Percentiles rank a stretch among this genome's conserved stretches.
Conservation (phyloP, 192 early-diverging fungal genomes). For the Ambispora gerdemannii region DNA sequence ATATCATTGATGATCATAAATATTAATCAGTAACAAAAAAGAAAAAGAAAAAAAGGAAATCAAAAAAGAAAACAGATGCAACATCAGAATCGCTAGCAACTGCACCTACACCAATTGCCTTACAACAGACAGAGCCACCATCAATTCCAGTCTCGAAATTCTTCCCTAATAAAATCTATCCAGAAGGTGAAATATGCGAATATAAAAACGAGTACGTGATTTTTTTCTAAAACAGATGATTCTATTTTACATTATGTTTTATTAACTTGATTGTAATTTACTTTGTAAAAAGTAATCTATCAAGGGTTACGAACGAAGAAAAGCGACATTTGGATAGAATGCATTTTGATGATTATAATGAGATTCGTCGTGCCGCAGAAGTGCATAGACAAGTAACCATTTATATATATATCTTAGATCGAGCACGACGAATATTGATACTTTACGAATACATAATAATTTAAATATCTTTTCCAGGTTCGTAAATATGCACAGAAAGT, state of each 20-base stretch:
- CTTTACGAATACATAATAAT: not conserved
- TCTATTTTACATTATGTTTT: not conserved
- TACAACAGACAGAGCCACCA: slow-evolving; percentile 61
- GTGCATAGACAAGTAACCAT: slow-evolving; percentile 74
- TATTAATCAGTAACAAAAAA: not conserved
- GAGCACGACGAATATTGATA: not conserved
- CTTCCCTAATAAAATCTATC: slow-evolving; percentile 73
- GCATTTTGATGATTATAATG: slow-evolving; percentile 69
- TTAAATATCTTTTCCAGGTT: slow-evolving; percentile 44
- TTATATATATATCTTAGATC: not conserved
- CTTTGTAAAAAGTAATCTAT: slow-evolving; percentile 61
- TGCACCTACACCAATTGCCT: slow-evolving; percentile 34
- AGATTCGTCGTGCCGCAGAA: slow-evolving; percentile 86
- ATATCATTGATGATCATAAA: not conserved
- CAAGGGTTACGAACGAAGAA: slow-evolving; percentile 90
- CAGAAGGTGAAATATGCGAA: slow-evolving; percentile 77
- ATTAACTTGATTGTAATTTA: not conserved
- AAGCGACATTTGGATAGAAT: slow-evolving; percentile 79
- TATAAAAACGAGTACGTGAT: slow-evolving; percentile 76
- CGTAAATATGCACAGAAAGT: slow-evolving; percentile 72
- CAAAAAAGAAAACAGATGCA: slow-evolving; percentile 14
- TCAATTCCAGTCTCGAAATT: slow-evolving; percentile 79
- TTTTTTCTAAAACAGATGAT: not conserved
- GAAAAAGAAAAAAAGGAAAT: slow-evolving; percentile 8
- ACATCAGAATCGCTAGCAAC: not conserved